phyloP scores from a whole-genome alignment of 202 grass and related monocot genomes.

The Eragrostis tef region DNA sequence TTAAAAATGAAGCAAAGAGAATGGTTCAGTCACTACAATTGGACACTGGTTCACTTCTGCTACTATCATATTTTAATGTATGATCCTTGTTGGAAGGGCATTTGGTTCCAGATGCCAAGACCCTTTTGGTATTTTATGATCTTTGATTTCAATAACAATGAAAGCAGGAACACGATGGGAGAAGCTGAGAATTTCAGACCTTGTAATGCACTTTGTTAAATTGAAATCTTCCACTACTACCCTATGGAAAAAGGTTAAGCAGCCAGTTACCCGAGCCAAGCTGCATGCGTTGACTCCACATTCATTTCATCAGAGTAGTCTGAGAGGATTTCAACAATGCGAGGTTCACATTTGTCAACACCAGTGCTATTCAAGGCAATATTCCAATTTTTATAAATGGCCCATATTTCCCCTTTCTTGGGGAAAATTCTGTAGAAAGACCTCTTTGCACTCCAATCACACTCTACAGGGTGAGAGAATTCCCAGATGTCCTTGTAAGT shows the following conservation, averaged over 20 bases:
- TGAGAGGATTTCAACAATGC: slow-evolving; percentile 81
- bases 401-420: slow-evolving; percentile 80
- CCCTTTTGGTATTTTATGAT: slow-evolving; percentile 56
- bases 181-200: slow-evolving; percentile 75
- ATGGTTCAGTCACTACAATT: slow-evolving; percentile 28
- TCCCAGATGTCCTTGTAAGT: slow-evolving; percentile 60
- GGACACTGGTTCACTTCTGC: slow-evolving; percentile 33
- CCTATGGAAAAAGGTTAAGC: slow-evolving; percentile 69
- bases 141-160: slow-evolving; percentile 61
- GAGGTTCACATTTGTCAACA: slow-evolving; percentile 61
- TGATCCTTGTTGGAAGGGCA: slow-evolving; percentile 66
- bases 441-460: slow-evolving; percentile 68
- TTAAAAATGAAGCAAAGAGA: slow-evolving; percentile 8
- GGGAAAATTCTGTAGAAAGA: slow-evolving; percentile 80
- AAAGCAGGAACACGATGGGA: slow-evolving; percentile 74
- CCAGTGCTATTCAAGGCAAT: slow-evolving; percentile 55
- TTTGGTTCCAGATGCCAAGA: slow-evolving; percentile 78
- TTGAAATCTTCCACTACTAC: slow-evolving; percentile 67
- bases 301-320: slow-evolving; percentile 74
- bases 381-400: slow-evolving; percentile 67
- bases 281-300: slow-evolving; percentile 61
- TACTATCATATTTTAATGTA: slow-evolving; percentile 41
- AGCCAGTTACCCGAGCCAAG: slow-evolving; percentile 61
- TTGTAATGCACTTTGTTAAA: slow-evolving; percentile 67
- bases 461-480: slow-evolving; percentile 72